Base-by-base conservation (phyloP, 1,284 basidiomycete species). In the Singerocomus rubriflavus region DNA sequence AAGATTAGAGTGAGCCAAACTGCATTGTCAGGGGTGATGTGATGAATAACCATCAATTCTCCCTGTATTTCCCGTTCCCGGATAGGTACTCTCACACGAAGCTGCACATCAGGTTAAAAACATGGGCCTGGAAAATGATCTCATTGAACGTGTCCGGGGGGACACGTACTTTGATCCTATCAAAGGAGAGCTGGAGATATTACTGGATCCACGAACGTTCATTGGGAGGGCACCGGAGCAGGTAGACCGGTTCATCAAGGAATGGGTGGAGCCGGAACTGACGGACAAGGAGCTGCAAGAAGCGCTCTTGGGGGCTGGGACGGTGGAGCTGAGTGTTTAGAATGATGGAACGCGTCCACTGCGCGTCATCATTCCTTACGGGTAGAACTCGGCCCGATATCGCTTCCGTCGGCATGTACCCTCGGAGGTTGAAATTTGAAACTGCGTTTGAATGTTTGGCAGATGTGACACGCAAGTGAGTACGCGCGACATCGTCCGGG, bases 41-140 rank as follows among this genome's bases (percentile, higher is more conserved):
- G 52, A 59, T 52, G 46, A 3, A 29, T 45, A 11, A 50, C 45
- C 35, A 47, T 45, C 51, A 17, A 62, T 51, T 64, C 62, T 55
- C 58, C 40, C 21, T 44, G 45, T 38, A 21, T 35, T 37, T 57
- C 29, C 45, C 29, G 29, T 42, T 30, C 40, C 34, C 42, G 37
- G 46, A 29, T 56, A 88, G 85, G 82, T 90, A 11, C 78, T 98
- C n/a, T 97, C 93, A 12, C 96, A 99, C 71, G 86, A 98, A 71
- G 97, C 97, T 0, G 95, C 85, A 0, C 79, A 89, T 53, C 93
- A 96, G 65, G 96, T 99, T 57, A 99, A 99, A 74, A 81, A 95
- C 57, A 83, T 96, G 58, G 97, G 97, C 9, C 81, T 91, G 30
- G 91, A 96, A 71, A 99, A 99, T 71, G 96, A 99, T 72, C 77